Conservation (phyloP, 2,329 filamentous ascomycete species). For the Chaetomium globosum region DNA sequence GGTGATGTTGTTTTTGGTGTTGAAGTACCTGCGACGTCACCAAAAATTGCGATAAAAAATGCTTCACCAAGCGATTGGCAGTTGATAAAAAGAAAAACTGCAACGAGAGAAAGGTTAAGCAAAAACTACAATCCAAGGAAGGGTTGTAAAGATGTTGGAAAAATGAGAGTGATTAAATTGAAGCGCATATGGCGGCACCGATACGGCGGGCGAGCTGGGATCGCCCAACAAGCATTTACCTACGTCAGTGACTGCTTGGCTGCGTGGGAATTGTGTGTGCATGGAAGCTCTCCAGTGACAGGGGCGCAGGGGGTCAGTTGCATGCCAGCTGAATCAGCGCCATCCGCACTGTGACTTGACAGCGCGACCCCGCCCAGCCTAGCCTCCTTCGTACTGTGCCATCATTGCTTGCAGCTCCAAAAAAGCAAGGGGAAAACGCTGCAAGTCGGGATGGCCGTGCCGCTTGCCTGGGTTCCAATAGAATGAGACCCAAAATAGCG, state of each 20-base stretch:
- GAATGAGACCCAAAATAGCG: too few relatives aligned
- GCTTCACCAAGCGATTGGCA: background rate
- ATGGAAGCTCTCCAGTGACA: background rate
- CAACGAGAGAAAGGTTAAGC: background rate
- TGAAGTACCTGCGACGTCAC: slow-evolving; percentile 32
- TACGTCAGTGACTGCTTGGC: slow-evolving; percentile 18
- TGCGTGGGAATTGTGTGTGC: background rate
- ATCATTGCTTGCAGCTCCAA: too few relatives aligned
- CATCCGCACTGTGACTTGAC: background rate
- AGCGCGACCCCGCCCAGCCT: background rate
- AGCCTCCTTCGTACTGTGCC: too few relatives aligned
- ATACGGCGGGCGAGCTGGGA: background rate
- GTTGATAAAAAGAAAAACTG: background rate
- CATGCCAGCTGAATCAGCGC: background rate
- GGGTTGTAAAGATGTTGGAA: background rate
- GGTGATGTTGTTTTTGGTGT: slow-evolving; percentile 18
- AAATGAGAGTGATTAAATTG: background rate
- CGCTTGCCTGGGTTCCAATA: too few relatives aligned
- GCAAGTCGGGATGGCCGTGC: too few relatives aligned
- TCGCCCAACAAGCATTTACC: slow-evolving; percentile 4
- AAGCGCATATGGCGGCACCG: background rate
- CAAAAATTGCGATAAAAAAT: slow-evolving; percentile 2
- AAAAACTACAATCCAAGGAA: background rate
- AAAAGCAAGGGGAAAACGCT: too few relatives aligned
- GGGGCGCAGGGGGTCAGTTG: background rate